Evolutionary conservation across 192 early-diverging fungal species (phyloP).

Genomic region (Diversispora epigaea): DNA sequence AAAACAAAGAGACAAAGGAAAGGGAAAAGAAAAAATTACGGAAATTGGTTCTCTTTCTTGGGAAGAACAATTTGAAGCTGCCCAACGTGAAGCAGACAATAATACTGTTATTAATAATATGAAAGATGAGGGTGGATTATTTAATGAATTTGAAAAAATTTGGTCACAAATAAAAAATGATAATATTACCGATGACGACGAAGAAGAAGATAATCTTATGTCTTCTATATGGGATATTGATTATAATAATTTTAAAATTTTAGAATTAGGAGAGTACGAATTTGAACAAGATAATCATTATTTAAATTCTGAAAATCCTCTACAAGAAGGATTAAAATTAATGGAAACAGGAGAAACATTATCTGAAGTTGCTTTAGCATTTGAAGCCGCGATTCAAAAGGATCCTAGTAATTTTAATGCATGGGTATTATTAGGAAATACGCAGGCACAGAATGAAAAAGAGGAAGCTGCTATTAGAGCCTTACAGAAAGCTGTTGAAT

Average conservation of each 20-base stretch:
- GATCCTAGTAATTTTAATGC: conserved; percentile 74
- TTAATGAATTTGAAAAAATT: conserved; percentile 51
- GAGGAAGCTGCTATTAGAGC: conserved; percentile 93
- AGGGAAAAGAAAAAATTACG: conserved; percentile 39
- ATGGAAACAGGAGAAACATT: conserved; percentile 60
- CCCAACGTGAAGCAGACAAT: conserved; percentile 44
- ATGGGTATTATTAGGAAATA: conserved; percentile 89
- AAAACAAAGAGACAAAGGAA: conserved; percentile 58
- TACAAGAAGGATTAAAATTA: conserved; percentile 57
- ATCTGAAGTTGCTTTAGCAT: conserved; percentile 86
- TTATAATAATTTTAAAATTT: conserved; percentile 55
- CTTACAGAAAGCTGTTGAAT: conserved; percentile 75
- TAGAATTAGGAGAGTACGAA: conserved; percentile 72
- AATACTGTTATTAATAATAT: conserved; percentile 42
- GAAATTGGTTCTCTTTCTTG: conserved; percentile 51
- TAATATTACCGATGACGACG: conserved; percentile 33
- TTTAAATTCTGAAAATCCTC: conserved; percentile 56
- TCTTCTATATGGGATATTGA: conserved; percentile 44
- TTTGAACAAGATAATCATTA: conserved; percentile 84
- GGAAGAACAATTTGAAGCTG: conserved; percentile 61
- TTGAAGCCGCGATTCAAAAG: conserved; percentile 86
- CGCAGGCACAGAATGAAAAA: conserved; percentile 98
- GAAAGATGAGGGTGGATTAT: conserved; percentile 38
- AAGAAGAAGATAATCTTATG: conserved; percentile 33
- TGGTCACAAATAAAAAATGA: conserved; percentile 53